Percentiles rank a stretch among this genome's conserved stretches.
These are phyloP conservation scores for Calonectria pauciramosa DNA, from an alignment of 2,329 filamentous ascomycete species.

Conservation along the genomic window DNA sequence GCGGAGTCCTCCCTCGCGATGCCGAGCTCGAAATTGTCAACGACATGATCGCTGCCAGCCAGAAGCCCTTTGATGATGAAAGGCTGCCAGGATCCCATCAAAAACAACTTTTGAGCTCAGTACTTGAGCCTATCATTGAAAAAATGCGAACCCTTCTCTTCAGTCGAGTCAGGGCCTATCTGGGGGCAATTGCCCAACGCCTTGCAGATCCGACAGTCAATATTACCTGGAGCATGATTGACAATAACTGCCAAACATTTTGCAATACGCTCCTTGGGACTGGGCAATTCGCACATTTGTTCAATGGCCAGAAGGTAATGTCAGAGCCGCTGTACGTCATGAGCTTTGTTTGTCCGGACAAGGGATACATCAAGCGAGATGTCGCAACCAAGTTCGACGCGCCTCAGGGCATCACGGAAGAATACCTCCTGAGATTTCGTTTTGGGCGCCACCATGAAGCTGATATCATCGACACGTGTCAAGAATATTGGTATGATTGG, in stretches of 20 bases:
- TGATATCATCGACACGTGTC: constrained; percentile 58
- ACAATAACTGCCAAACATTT: not conserved
- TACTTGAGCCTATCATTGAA: not conserved
- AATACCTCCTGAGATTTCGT: not conserved
- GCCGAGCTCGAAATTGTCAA: not conserved
- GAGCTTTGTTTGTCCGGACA: constrained; percentile 3
- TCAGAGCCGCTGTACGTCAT: not conserved
- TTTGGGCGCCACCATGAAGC: constrained; percentile 54
- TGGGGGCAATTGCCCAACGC: not conserved
- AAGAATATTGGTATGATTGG: constrained; percentile 63
- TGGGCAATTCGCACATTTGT: not conserved
- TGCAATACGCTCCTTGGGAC: not conserved
- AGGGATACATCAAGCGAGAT: not conserved
- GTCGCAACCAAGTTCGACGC: not conserved
- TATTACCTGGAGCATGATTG: not conserved
- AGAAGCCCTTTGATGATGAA: not conserved
- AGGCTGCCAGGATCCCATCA: not conserved
- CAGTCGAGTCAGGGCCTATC: not conserved
- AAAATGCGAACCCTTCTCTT: not conserved
- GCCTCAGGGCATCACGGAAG: not conserved
- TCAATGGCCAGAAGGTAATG: not conserved
- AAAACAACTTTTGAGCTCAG: not conserved
- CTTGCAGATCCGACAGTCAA: not conserved
- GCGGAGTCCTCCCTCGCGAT: not conserved
- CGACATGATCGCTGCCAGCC: not conserved